Base-by-base conservation (phyloP, 768 basidiomycete species). In the Trametes elegans region DNA sequence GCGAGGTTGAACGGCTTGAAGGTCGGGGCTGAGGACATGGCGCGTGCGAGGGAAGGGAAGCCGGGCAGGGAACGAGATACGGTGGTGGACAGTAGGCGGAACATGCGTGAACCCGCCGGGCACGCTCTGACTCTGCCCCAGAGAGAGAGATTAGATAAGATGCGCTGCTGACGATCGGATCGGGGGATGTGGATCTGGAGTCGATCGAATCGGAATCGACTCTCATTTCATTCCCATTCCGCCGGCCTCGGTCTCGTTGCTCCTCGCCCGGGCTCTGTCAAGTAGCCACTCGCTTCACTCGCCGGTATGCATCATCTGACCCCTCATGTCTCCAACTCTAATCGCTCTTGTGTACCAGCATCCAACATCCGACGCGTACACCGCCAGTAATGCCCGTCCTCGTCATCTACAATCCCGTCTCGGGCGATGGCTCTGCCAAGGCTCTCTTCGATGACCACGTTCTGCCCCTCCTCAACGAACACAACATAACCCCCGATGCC, bases 1-100 rank as follows among this genome's bases (percentile, higher is more conserved):
- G 95, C 93, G 49, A 99, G 79, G 18, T 79, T 87, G 72, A 98
- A 98, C 2, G 84, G 78, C 62, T 82, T 85, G 68, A 90, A 77
- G 2, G 71, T 53, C 0, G 77, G 76, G 3, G 67, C 53, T 24
- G 58, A 49, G 5, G 62, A 59, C 61, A 61, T 62, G 43, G 49
- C 21, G 42, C 55, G 62, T 3, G 50, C 24, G 18, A 53, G 29
- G 14, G 8, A 13, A 5, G 31, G 23, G 28, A 28, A 16, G 5
- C 8, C 13, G 45, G 35, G 16, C 32, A 35, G 27, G 7, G 39
- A 40, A 7, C 50, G 54, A 27, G n/a, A 24, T 13, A 29, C 23
- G 26, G 26, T 14, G 18, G 18, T 53, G 29, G 52, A 10, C 10
- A 59, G 35, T 34, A 59, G 52, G 36, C 57, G 52, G 36, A 49